Base-by-base conservation (phyloP, 805 yeast species). In the Ogataea methylovora region DNA sequence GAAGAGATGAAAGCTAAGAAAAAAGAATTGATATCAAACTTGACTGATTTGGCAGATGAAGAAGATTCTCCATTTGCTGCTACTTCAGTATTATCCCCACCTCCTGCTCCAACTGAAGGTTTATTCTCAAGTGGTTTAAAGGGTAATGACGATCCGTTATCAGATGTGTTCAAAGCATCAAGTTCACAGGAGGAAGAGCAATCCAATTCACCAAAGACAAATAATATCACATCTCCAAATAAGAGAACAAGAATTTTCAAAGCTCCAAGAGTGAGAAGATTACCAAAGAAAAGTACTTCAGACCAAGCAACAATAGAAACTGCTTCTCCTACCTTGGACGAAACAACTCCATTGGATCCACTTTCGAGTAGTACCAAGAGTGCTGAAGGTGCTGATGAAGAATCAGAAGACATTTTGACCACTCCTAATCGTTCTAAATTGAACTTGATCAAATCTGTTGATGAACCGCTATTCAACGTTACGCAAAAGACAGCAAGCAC, bases 381-480 rank as follows among this genome's bases (percentile, higher is more conserved):
- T 18, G 26, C 30, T 18, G n/a, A 25, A 39, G 45, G 13, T 6
- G 12, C 20, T 4, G 12, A 18, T 13, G n/a, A 54, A 45, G 47
- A 52, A 33, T 40, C 51, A 5, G 54, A 37, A 29, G 68, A 56
- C 13, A 56, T 62, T 4, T 33, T 44, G 21, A 32, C 44, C 12
- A 39, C 39, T 5, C n/a, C n/a, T n/a, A n/a, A n/a, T 8, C 24
- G 8, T 22, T 11, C 11, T 8, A 8, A 22, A 22, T 8, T 11
- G 11, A 22, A 22, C 8, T 8, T 22, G 10, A 19, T 29, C 8
- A 30, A 65, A 41, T 71, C 69, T 21, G 65, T 70, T 1, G 72
- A 77, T 24, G 71, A 69, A 5, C 83, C 83, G 4, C 56, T 76
- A 30, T 77, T 74, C 39, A 62, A 72, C 15, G 51, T 74, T 24